These are phyloP conservation scores for Curvularia lunata DNA, from an alignment of 2,329 filamentous ascomycete species.

Conservation along the genomic window DNA sequence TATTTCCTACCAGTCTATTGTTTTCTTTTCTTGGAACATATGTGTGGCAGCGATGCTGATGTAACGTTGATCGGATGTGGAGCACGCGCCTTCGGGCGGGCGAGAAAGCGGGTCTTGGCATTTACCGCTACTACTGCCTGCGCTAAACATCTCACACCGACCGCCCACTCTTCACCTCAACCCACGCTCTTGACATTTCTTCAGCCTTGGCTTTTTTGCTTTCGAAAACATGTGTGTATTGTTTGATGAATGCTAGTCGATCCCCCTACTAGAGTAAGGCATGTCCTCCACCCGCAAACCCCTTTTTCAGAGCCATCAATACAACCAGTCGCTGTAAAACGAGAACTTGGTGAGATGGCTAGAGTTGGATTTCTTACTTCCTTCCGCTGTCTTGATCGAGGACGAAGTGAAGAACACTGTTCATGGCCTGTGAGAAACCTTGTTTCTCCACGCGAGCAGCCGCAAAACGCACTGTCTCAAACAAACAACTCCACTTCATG, in stretches of 20 bases:
- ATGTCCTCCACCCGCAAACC: slow-evolving; percentile 25
- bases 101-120: slow-evolving; percentile 10
- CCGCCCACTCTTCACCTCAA: slow-evolving; percentile 20
- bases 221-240: slow-evolving; percentile 22
- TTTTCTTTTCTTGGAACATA: not conserved
- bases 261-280: slow-evolving; percentile 33
- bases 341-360: slow-evolving; percentile 29
- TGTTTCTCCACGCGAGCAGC: slow-evolving; percentile 1
- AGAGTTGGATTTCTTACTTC: slow-evolving; percentile 17
- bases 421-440: slow-evolving; percentile 8
- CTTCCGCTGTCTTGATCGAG: slow-evolving; percentile 16
- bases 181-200: slow-evolving; percentile 20
- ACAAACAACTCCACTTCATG: slow-evolving; percentile 14
- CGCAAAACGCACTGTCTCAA: slow-evolving; percentile 13
- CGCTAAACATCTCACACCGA: slow-evolving; percentile 29
- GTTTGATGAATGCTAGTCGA: slow-evolving; percentile 28
- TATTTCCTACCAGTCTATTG: not conserved
- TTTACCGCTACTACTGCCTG: slow-evolving; percentile 5
- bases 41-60: not conserved
- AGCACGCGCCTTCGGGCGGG: slow-evolving; percentile 3
- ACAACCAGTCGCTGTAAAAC: slow-evolving; percentile 17
- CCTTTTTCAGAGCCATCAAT: slow-evolving; percentile 20
- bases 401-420: slow-evolving; percentile 14
- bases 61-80: slow-evolving; percentile 3
- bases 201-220: slow-evolving; percentile 13